A percentile compares a stretch with the other conserved stretches of the same genome.
These are phyloP conservation scores for Raphanus hybrid DNA, from an alignment of 441 rosid genomes.

Conservation along the genomic window DNA sequence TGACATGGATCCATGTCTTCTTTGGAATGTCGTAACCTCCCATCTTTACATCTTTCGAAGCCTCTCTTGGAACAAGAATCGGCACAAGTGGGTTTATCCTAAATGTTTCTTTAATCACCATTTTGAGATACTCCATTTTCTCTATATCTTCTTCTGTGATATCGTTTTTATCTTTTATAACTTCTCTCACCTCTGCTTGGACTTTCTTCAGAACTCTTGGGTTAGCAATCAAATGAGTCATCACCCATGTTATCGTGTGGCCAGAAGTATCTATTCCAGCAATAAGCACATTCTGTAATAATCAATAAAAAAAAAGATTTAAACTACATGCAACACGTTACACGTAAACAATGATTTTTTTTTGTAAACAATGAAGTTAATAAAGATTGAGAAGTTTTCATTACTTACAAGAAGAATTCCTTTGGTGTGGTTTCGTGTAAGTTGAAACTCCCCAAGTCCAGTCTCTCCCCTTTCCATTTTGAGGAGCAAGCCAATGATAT, in stretches of 20 bases:
- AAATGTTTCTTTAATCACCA: constrained; percentile 6
- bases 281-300: background rate
- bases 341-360: background rate
- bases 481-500: background rate
- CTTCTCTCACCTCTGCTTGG: constrained; percentile 9
- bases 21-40: constrained; percentile 9
- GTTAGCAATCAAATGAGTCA: constrained; percentile 5
- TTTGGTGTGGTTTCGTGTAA: constrained; percentile 7
- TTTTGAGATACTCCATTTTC: constrained; percentile 6
- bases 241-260: constrained; percentile 6
- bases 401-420: constrained; percentile 4
- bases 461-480: constrained; percentile 6
- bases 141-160: constrained; percentile 2
- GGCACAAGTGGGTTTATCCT: background rate
- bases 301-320: constrained; percentile 2
- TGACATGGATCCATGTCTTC: constrained; percentile 5
- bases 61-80: background rate
- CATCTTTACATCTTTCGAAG: background rate
- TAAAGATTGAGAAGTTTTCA: background rate
- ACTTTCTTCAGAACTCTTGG: constrained; percentile 7
- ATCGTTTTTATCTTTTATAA: background rate
- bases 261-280: constrained; percentile 9
- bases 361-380: background rate
- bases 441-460: constrained; percentile 2
- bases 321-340: background rate